Base-by-base conservation (phyloP, 2,329 filamentous ascomycete genomes). In the Ascochyta rabiei region DNA sequence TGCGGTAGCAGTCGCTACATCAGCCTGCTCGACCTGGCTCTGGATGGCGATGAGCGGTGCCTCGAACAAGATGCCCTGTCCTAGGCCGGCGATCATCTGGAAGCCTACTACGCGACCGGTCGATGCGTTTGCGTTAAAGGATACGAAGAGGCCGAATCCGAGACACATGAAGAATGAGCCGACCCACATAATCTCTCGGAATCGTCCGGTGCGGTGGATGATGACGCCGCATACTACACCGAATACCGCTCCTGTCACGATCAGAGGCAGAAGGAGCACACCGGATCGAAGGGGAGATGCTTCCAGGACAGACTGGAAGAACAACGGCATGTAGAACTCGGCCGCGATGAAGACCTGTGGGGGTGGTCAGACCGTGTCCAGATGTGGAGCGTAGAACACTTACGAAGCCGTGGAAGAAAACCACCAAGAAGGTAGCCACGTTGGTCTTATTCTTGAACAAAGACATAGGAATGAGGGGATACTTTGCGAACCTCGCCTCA, bases 291-390 rank as follows among this genome's bases (percentile, higher is more conserved):
- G 75, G 0, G 87, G 85, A 0, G 81, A 80, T 1, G 84, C 84
- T 45, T 81, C 81, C 2, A 87, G 81, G 0, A 87, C 88, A 2
- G 86, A 82, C 69, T 93, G 89, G 48, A 90, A 87, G 73, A 88
- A 92, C 0, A 91, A 79, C 0, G 89, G 89, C 23, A 91, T 77
- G 64, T 89, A 92, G 73, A 90, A 92, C 44, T 86, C 83, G 1
- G 80, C 80, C 0, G 82, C 84, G 35, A 89, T 73, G 57, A 73
- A 73, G 15, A 70, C 63, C 64, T 69, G 38, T 2, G 43, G 6
- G 15, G 16, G 31, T 37, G 37, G 33, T 6, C 34, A 42, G 21
- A 24, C 41, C 30, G 33, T 15, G 5, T n/a, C 30, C 19, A 12
- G 24, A 1, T 1, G 7, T 4, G 23, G 12, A n/a, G 26, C 28